Base-by-base conservation (phyloP, 352 stramenopile species). In the Ophiocytium majus region DNA sequence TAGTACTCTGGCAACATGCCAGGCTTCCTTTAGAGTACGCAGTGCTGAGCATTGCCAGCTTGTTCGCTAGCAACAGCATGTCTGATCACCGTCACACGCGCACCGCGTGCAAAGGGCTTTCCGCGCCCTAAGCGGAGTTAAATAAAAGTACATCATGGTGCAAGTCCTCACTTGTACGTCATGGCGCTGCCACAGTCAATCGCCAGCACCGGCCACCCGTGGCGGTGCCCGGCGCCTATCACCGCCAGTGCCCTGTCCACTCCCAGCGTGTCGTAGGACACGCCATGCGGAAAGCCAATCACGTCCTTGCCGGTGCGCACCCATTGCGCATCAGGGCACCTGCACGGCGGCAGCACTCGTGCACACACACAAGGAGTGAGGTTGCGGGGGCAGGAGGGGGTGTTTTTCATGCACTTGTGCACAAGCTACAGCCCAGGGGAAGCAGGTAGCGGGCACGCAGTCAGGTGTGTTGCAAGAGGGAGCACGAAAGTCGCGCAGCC, bases 161-260 rank as follows among this genome's bases (percentile, higher is more conserved):
- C 31, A 17, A 5, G 35, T 57, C 5, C 75, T 37, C 50, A 81
- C 35, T 63, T 88, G 36, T 83, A 88, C 28, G 85, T 87, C 71
- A 88, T 50, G 43, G 85, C 85, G 35, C 79, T 88, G n/a, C 85
- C 85, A 50, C 85, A 88, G 76, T 88, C 85, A 33, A 88, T 63
- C 10, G 83, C 74, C 71, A 88, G 28, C 14, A 87, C 85, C 63
- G 85, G 85, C 63, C 64, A 88, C n/a, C 85, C 85, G n/a, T 1
- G 19, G 32, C 10, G 10, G 23, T 9, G 33, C 31, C 35, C 81
- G 1, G 85, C 85, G 31, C 85, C 85, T 10, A 81, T 76, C 50
- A 88, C 33, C 32, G 81, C 85, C 78, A 88, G 82, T 17, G 85
- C 85, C 32, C 85, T 82, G 50, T 88, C 85, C 10, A 85, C 82